A percentile compares a stretch with the other conserved stretches of the same genome.
These are phyloP conservation scores for Dothideomycetes sp. DNA, from an alignment of 2,329 filamentous ascomycete species.

Conservation along the genomic window DNA sequence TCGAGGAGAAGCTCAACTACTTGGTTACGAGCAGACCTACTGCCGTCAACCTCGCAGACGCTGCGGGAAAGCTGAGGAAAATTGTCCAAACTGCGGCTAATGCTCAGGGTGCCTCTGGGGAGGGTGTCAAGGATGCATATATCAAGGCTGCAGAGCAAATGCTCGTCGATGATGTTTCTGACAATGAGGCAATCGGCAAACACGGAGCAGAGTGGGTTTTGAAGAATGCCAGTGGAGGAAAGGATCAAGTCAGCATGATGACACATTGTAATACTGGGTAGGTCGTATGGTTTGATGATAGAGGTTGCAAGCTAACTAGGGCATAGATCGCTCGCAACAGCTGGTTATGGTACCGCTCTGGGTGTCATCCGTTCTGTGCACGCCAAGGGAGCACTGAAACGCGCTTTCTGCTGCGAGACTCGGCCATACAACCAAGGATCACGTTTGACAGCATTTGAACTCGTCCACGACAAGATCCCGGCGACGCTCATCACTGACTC, in stretches of 20 bases:
- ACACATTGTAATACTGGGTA: constrained; percentile 98
- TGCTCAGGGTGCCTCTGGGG: constrained; percentile 36
- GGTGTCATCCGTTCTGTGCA: constrained; percentile 85
- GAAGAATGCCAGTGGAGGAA: constrained; percentile 45
- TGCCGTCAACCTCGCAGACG: constrained; percentile 88
- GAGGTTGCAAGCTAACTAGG: constrained; percentile 7
- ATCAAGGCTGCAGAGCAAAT: constrained; percentile 76
- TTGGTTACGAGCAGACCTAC: constrained; percentile 84
- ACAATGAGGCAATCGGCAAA: constrained; percentile 77
- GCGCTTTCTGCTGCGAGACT: constrained; percentile 94
- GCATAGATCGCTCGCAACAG: constrained; percentile 75
- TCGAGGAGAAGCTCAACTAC: constrained; percentile 71
- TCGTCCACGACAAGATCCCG: constrained; percentile 88
- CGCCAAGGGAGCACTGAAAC: constrained; percentile 55
- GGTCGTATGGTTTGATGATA: constrained; percentile 1
- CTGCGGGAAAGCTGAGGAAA: constrained; percentile 67
- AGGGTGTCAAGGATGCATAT: constrained; percentile 58
- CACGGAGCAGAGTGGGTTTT: constrained; percentile 78
- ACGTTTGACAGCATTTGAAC: constrained; percentile 86
- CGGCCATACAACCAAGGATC: constrained; percentile 97
- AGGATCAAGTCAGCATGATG: constrained; percentile 63
- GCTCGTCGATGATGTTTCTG: constrained; percentile 73
- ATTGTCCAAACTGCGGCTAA: constrained; percentile 46
- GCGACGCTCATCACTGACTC: constrained; percentile 90
- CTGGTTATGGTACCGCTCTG: constrained; percentile 92